Percentiles rank a stretch among this genome's conserved stretches.
phyloP scores from a whole-genome alignment of 2,329 filamentous ascomycete species.

The Paecilomyces formosus region DNA sequence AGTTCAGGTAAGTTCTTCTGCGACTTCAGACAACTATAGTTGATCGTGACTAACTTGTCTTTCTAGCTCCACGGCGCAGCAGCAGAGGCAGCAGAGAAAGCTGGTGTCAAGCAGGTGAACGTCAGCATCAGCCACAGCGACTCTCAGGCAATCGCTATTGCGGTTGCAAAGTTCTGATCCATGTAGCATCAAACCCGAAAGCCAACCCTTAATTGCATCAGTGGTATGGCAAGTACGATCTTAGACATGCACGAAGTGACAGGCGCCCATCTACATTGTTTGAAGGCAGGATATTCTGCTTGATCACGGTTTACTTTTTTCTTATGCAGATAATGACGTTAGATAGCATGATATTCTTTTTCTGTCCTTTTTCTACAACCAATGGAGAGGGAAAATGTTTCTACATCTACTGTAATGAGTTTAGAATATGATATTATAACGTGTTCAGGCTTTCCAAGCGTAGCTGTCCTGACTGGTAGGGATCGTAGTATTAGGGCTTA shows the following conservation, averaged over 20 bases:
- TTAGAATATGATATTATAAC: not conserved
- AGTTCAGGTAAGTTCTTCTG: slow-evolving; percentile 64
- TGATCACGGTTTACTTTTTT: not conserved
- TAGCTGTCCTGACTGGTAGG: not conserved
- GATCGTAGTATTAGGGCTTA: not conserved
- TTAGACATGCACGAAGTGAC: not conserved
- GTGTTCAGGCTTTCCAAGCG: not conserved
- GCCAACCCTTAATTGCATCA: not conserved
- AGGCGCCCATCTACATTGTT: not conserved
- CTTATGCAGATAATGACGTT: not conserved
- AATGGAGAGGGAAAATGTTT: not conserved
- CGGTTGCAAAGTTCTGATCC: slow-evolving; percentile 66
- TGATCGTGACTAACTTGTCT: slow-evolving; percentile 29
- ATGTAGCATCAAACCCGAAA: not conserved
- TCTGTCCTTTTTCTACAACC: not conserved
- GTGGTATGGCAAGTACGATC: not conserved
- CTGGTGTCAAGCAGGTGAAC: slow-evolving; percentile 78
- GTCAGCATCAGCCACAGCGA: slow-evolving; percentile 97
- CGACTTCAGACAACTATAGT: slow-evolving; percentile 2
- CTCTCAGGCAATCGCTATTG: slow-evolving; percentile 87
- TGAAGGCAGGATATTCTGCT: not conserved
- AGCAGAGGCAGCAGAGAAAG: slow-evolving; percentile 71
- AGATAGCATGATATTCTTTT: not conserved
- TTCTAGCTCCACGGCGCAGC: slow-evolving; percentile 77
- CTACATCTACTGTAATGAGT: not conserved